Percentiles rank a stretch among this genome's conserved stretches.
phyloP scores from a whole-genome alignment of 148 eudicot species.

The Rhododendron mucronatum region DNA sequence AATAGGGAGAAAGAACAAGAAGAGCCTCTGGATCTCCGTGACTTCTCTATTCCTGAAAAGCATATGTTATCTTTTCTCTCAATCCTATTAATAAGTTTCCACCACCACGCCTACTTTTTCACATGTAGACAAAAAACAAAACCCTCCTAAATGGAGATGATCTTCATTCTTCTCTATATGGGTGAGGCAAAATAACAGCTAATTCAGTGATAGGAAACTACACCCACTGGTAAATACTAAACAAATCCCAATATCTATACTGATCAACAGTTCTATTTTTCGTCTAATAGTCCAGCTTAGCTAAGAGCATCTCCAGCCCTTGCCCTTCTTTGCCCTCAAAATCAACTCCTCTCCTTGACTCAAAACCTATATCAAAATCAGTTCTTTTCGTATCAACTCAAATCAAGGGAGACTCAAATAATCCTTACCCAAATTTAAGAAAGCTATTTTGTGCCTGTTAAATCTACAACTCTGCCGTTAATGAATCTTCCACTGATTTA shows the following conservation, averaged over 20 bases:
- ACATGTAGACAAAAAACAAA: not conserved
- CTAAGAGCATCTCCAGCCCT: not conserved
- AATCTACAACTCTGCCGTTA: too few species aligned
- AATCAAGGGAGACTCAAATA: not conserved
- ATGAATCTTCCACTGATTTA: too few species aligned
- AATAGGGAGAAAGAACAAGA: not conserved
- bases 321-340: not conserved
- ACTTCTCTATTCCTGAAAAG: not conserved
- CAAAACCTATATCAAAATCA: not conserved
- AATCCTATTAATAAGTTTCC: not conserved
- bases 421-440: too few species aligned
- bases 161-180: not conserved
- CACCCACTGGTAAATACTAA: not conserved
- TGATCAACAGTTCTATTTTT: not conserved
- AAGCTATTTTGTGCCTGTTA: too few species aligned
- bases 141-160: not conserved
- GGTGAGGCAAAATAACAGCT: not conserved
- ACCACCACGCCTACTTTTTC: not conserved
- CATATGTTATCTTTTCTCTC: not conserved
- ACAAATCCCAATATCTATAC: not conserved
- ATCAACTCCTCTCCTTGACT: not conserved
- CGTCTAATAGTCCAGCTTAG: not conserved
- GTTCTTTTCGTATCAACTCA: not conserved
- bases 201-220: not conserved
- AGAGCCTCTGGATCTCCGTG: not conserved